phyloP scores from a whole-genome alignment of 1,139 yeast genomes.

The Kodamaea derodonti region DNA sequence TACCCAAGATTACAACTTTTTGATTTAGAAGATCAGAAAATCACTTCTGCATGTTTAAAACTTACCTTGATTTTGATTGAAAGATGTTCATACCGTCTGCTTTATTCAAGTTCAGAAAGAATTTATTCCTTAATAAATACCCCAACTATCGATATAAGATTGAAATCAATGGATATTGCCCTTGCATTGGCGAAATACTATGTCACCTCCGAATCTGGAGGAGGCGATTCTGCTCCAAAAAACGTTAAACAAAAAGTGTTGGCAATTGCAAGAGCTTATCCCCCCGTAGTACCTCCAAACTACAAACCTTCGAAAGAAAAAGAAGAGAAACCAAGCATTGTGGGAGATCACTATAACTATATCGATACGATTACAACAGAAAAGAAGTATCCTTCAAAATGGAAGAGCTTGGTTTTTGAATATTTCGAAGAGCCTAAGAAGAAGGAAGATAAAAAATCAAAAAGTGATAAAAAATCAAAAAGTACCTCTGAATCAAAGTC shows the following conservation, averaged over 20 bases:
- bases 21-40: conserved; percentile 37
- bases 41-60: conserved; percentile 51
- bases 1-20: conserved; percentile 45
- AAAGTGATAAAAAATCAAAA: conserved; percentile 4
- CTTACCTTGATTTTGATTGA: conserved; percentile 66
- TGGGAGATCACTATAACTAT: conserved; percentile 51
- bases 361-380: conserved; percentile 49
- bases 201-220: conserved; percentile 2
- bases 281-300: conserved; percentile 45
- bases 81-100: conserved; percentile 62
- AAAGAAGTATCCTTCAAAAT: conserved; percentile 49
- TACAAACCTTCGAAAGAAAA: conserved; percentile 19
- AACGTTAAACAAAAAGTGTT: conserved; percentile 43
- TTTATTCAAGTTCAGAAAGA: conserved; percentile 66
- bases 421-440: conserved; percentile 36
- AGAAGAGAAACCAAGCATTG: conserved; percentile 20
- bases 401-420: conserved; percentile 55
- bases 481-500: conserved; percentile 1
- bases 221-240: conserved; percentile 34
- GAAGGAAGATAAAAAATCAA: conserved; percentile 1
- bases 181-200: conserved; percentile 50
- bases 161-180: conserved; percentile 62
- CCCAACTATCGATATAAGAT: conserved; percentile 55
- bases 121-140: conserved; percentile 59
- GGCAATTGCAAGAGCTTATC: conserved; percentile 52